Conservation (phyloP, 2,329 filamentous ascomycete species). For the Cryphonectria radicalis region DNA sequence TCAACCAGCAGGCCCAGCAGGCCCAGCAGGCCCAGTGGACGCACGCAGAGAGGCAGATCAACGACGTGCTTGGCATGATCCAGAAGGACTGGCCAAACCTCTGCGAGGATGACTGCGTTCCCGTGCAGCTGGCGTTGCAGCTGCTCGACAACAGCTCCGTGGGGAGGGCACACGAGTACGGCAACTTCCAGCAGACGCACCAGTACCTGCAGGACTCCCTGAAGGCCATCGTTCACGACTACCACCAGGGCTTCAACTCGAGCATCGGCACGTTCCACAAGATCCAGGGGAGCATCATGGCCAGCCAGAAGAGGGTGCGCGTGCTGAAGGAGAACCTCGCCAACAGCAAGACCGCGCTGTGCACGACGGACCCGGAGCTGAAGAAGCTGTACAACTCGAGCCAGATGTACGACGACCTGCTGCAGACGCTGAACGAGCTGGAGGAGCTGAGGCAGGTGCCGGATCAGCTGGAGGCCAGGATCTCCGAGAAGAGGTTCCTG, state of each 20-base stretch:
- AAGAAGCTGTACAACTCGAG: conserved; percentile 87
- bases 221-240: conserved; percentile 95
- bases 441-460: conserved; percentile 89
- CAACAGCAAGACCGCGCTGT: conserved; percentile 78
- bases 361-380: conserved; percentile 85
- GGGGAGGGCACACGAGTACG: conserved; percentile 86
- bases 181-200: conserved; percentile 82
- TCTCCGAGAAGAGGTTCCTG: conserved; percentile 94
- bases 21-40: conserved; percentile 40
- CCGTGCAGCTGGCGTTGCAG: conserved; percentile 92
- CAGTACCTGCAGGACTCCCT: conserved; percentile 88
- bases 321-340: conserved; percentile 81
- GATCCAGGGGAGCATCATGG: conserved; percentile 90
- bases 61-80: conserved; percentile 77
- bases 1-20: conserved; percentile 33
- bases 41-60: conserved; percentile 60
- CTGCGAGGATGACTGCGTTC: conserved; percentile 85
- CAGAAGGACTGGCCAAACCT: conserved; percentile 90
- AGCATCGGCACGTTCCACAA: conserved; percentile 99
- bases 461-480: conserved; percentile 89
- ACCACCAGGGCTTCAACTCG: conserved; percentile 98
- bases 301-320: conserved; percentile 84
- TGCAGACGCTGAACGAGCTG: conserved; percentile 81
- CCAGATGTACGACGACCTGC: conserved; percentile 86
- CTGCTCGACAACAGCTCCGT: conserved; percentile 93